Percentiles rank a stretch among this genome's conserved stretches.
phyloP scores from a whole-genome alignment of 768 basidiomycete species.

The Amanita subjunquillea region DNA sequence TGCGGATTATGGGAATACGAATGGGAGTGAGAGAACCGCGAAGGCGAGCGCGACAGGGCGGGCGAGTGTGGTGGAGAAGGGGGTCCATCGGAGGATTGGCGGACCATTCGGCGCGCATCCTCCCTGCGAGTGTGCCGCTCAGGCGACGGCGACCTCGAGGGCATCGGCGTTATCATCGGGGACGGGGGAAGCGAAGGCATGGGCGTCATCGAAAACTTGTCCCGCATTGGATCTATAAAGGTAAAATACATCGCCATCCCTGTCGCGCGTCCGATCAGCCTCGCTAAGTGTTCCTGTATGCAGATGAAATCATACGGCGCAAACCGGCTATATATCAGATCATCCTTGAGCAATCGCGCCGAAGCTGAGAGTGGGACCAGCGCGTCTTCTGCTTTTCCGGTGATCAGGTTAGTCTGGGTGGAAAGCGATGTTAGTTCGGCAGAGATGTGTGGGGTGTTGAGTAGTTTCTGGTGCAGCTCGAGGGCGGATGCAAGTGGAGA shows the following conservation, averaged over 20 bases:
- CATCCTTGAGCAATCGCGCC: conserved; percentile 41
- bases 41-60: neutral
- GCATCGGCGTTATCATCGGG: conserved; percentile 11
- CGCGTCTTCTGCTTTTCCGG: conserved; percentile 34
- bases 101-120: neutral
- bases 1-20: neutral
- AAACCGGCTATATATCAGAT: conserved; percentile 52
- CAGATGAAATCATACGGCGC: conserved; percentile 42
- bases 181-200: conserved; percentile 21
- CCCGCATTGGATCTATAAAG: conserved; percentile 52
- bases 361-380: conserved; percentile 42
- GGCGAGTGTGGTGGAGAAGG: neutral
- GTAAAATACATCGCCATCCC: conserved; percentile 55
- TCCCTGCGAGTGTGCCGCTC: neutral
- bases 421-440: conserved; percentile 24
- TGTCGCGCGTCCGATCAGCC: conserved; percentile 46
- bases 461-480: conserved; percentile 32
- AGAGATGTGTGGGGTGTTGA: conserved; percentile 32
- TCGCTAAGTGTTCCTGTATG: conserved; percentile 38
- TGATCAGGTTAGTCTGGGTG: conserved; percentile 18
- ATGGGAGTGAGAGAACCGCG: neutral
- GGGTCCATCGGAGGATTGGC: no score
- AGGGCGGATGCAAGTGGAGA: conserved; percentile 36
- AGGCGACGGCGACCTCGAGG: conserved; percentile 22
- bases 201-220: conserved; percentile 45